These are phyloP conservation scores for Aspergillus novoparasiticus DNA, from an alignment of 2,329 filamentous ascomycete species.

Conservation along the genomic window DNA sequence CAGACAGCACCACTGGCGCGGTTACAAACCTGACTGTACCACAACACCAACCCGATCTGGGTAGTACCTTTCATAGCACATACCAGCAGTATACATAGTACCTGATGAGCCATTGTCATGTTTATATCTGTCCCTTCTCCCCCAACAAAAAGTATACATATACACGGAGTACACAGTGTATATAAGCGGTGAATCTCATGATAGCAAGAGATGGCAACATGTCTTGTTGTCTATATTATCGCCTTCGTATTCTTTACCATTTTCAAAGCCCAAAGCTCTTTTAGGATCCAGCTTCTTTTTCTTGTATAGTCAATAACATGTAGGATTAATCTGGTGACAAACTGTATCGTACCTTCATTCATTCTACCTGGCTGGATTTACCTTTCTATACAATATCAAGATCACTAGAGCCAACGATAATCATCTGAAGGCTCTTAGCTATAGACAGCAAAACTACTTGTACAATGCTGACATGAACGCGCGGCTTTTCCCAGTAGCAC, in stretches of 20 bases:
- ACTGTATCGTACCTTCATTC: not conserved
- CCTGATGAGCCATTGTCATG: not conserved
- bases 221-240: not conserved
- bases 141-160: not conserved
- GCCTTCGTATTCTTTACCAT: not conserved
- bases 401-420: not conserved
- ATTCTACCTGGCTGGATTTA: not conserved
- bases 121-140: too few relatives aligned
- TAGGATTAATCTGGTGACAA: not conserved
- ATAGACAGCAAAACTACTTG: not conserved
- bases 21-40: constrained; percentile 14
- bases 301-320: not conserved
- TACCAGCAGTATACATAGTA: not conserved
- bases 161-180: too few relatives aligned
- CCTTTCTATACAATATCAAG: not conserved
- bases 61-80: too few relatives aligned
- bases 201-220: not conserved
- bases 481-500: not conserved
- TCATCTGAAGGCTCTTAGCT: not conserved
- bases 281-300: not conserved
- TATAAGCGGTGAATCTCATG: too few relatives aligned
- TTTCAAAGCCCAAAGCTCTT: not conserved
- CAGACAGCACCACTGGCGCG: constrained; percentile 18
- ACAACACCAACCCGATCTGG: too few relatives aligned
- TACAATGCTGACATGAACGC: not conserved